These are phyloP conservation scores for Sonneratia alba DNA, from an alignment of 345 rosid species.

Conservation along the genomic window DNA sequence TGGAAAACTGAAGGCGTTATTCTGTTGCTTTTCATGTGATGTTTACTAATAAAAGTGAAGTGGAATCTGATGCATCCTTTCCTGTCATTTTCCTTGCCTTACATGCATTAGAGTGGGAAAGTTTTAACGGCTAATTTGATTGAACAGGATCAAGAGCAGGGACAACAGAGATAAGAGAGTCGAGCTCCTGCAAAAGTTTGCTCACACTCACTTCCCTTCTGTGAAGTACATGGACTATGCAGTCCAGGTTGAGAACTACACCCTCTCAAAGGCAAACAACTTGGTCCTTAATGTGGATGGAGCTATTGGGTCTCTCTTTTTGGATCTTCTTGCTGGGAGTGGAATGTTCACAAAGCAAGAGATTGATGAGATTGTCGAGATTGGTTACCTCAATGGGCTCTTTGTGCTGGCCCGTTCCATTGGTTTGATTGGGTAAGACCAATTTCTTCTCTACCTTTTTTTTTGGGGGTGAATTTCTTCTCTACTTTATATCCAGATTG, in stretches of 20 bases:
- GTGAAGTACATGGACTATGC: slow-evolving; percentile 95
- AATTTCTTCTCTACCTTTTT: not conserved
- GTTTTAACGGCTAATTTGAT: not conserved
- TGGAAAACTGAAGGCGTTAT: not conserved
- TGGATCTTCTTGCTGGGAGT: slow-evolving; percentile 89
- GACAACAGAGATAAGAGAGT: slow-evolving; percentile 97
- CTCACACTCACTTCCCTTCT: slow-evolving; percentile 79
- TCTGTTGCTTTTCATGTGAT: not conserved
- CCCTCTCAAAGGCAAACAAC: slow-evolving; percentile 76
- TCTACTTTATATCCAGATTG: slow-evolving; percentile 34
- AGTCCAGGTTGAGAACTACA: slow-evolving; percentile 78
- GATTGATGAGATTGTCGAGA: slow-evolving; percentile 80
- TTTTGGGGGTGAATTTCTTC: not conserved
- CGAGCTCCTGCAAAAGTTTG: slow-evolving; percentile 74
- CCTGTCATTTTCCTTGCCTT: not conserved
- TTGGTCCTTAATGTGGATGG: slow-evolving; percentile 83
- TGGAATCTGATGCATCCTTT: not conserved
- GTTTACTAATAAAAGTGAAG: not conserved
- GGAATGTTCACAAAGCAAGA: slow-evolving; percentile 92
- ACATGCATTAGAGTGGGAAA: not conserved
- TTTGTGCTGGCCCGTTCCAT: slow-evolving; percentile 89
- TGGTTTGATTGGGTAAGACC: slow-evolving; percentile 70
- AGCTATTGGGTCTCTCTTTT: slow-evolving; percentile 88
- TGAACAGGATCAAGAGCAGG: slow-evolving; percentile 83
- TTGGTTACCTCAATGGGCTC: slow-evolving; percentile 86